Conservation (phyloP, 2,329 filamentous ascomycete genomes). For the Neofusicoccum kwambonambiense region DNA sequence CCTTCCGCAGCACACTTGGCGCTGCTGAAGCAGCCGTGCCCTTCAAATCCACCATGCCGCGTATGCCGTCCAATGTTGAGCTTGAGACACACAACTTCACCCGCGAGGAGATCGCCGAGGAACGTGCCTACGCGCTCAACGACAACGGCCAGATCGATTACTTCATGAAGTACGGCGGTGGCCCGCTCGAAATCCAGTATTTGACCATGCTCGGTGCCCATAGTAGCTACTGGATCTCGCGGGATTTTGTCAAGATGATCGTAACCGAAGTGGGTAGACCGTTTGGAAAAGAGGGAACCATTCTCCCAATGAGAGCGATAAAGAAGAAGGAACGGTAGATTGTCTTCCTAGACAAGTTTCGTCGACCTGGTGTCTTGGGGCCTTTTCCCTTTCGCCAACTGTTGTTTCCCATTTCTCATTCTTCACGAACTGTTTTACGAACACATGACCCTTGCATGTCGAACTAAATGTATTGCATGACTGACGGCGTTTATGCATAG, state of each 20-base stretch:
- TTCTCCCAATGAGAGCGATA: conserved; percentile 54
- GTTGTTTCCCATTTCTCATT: not conserved
- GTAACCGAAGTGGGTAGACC: conserved; percentile 82
- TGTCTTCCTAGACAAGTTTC: not conserved
- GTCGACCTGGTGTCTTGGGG: not conserved
- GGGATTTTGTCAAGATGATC: conserved; percentile 85
- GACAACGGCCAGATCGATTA: conserved; percentile 97
- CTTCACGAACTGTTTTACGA: not conserved
- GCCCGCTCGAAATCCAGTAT: conserved; percentile 91
- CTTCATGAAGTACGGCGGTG: conserved; percentile 78
- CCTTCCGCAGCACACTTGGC: conserved; percentile 36
- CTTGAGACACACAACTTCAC: conserved; percentile 95
- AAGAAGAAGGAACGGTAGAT: conserved; percentile 41
- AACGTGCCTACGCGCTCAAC: conserved; percentile 81
- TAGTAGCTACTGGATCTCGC: conserved; percentile 86
- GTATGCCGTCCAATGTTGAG: conserved; percentile 63
- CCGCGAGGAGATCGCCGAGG: conserved; percentile 87
- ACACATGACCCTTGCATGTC: not conserved
- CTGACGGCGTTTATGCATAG: not conserved
- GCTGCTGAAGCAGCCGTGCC: conserved; percentile 30
- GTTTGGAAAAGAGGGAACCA: conserved; percentile 62
- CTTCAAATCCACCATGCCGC: conserved; percentile 30
- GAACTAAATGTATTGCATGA: not conserved
- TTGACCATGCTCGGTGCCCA: conserved; percentile 96
- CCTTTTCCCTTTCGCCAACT: not conserved